Conservation (phyloP, 176 grass and related monocot species). For the Poa annua region DNA sequence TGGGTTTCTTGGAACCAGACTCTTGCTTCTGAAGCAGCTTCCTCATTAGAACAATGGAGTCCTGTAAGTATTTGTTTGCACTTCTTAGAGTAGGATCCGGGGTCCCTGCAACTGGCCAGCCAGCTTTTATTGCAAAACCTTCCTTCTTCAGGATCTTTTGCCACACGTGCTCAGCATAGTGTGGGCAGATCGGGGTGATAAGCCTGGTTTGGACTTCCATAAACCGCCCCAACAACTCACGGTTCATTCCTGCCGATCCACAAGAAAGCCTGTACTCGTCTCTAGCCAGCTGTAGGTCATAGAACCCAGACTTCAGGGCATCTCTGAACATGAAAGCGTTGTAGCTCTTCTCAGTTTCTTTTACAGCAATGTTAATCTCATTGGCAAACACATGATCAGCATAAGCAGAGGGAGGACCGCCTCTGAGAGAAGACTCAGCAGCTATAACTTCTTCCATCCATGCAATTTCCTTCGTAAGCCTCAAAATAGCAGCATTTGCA, state of each 20-base stretch:
- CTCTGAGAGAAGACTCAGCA: slow-evolving; percentile 62
- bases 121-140: slow-evolving; percentile 68
- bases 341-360: slow-evolving; percentile 74
- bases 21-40: slow-evolving; percentile 78
- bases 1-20: slow-evolving; percentile 71
- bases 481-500: slow-evolving; percentile 76
- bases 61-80: slow-evolving; percentile 84
- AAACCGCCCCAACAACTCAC: slow-evolving; percentile 63
- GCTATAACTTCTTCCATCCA: slow-evolving; percentile 86
- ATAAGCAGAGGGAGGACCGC: slow-evolving; percentile 53
- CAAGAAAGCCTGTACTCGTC: slow-evolving; percentile 83
- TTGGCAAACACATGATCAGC: slow-evolving; percentile 79
- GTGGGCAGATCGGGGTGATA: slow-evolving; percentile 71
- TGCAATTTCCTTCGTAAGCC: slow-evolving; percentile 77
- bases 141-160: slow-evolving; percentile 63
- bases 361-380: slow-evolving; percentile 70
- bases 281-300: slow-evolving; percentile 75
- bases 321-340: slow-evolving; percentile 83
- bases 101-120: slow-evolving; percentile 57
- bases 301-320: slow-evolving; percentile 77
- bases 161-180: slow-evolving; percentile 83
- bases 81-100: slow-evolving; percentile 61
- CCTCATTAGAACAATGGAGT: slow-evolving; percentile 72
- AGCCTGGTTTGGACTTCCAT: slow-evolving; percentile 82
- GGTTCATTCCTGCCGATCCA: slow-evolving; percentile 72